These are phyloP conservation scores for Collybia sordida DNA, from an alignment of 768 basidiomycete species.

Conservation along the genomic window DNA sequence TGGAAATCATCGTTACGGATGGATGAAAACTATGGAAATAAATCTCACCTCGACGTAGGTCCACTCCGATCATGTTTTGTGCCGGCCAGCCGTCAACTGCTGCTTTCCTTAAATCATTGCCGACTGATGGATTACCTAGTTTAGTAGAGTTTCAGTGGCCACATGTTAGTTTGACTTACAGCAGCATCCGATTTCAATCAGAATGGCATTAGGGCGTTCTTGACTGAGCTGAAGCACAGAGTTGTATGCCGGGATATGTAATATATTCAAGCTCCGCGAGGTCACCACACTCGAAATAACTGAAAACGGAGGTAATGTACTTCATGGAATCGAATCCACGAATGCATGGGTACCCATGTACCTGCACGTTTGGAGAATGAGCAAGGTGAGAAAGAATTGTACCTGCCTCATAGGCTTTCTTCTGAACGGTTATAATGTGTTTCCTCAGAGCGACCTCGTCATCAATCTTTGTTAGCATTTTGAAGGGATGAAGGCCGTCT, in stretches of 20 bases:
- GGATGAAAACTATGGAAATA: neutral
- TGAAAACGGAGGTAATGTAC: constrained; percentile 9
- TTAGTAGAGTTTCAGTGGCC: neutral
- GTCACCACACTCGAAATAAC: too few species aligned
- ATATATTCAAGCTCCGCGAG: constrained; percentile 20
- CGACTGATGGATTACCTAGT: constrained; percentile 23
- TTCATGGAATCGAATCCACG: constrained; percentile 25
- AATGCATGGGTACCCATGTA: constrained; percentile 31
- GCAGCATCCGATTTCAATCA: constrained; percentile 35
- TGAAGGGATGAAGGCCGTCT: constrained; percentile 26
- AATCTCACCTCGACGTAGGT: constrained; percentile 24
- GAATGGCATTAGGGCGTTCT: constrained; percentile 19
- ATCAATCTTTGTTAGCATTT: constrained; percentile 26
- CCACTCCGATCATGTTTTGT: constrained; percentile 26
- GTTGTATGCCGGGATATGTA: constrained; percentile 25
- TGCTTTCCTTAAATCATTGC: constrained; percentile 30
- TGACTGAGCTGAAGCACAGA: constrained; percentile 21
- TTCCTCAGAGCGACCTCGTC: constrained; percentile 25
- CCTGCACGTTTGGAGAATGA: constrained; percentile 8
- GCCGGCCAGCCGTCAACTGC: constrained; percentile 31
- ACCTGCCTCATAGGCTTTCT: constrained; percentile 27
- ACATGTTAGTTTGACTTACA: constrained; percentile 15
- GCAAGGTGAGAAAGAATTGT: neutral
- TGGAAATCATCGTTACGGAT: constrained; percentile 14
- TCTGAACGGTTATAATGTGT: constrained; percentile 30